A percentile compares a stretch with the other conserved stretches of the same genome.
phyloP scores from a whole-genome alignment of 306 rosid genomes.

The Begonia peltatifolia region DNA sequence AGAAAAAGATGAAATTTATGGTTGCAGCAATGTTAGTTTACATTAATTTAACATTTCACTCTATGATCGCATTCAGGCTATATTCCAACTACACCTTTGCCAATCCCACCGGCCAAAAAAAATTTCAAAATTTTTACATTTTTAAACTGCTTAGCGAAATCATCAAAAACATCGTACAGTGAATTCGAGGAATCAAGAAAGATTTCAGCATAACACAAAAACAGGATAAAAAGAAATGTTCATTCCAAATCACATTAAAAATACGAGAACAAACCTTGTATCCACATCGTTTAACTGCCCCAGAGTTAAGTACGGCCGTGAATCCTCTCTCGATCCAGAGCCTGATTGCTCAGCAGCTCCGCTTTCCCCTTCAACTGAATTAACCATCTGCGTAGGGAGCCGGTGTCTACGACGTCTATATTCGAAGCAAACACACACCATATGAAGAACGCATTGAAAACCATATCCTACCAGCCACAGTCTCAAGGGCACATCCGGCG shows the following conservation, averaged over 20 bases:
- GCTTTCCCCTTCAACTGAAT: conserved; percentile 26
- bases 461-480: conserved; percentile 75
- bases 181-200: too few species aligned
- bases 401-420: conserved; percentile 38
- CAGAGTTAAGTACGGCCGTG: conserved; percentile 37
- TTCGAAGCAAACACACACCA: conserved; percentile 68
- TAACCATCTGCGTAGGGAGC: conserved; percentile 11
- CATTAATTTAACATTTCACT: too few species aligned
- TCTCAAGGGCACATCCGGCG: conserved; percentile 69
- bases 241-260: background rate
- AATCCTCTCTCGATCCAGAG: conserved; percentile 25
- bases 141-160: too few species aligned
- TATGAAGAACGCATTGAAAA: conserved; percentile 63
- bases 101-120: too few species aligned
- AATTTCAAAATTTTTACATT: too few species aligned
- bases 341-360: conserved; percentile 33
- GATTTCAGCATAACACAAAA: too few species aligned
- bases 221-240: too few species aligned
- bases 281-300: conserved; percentile 42
- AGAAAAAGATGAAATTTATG: too few species aligned
- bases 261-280: conserved; percentile 30
- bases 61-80: too few species aligned
- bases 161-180: too few species aligned
- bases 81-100: too few species aligned
- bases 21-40: too few species aligned